A percentile compares a stretch with the other conserved stretches of the same genome.
Evolutionary conservation across 148 eudicot species (phyloP).

Genomic region (Dysphania ambrosioides): DNA sequence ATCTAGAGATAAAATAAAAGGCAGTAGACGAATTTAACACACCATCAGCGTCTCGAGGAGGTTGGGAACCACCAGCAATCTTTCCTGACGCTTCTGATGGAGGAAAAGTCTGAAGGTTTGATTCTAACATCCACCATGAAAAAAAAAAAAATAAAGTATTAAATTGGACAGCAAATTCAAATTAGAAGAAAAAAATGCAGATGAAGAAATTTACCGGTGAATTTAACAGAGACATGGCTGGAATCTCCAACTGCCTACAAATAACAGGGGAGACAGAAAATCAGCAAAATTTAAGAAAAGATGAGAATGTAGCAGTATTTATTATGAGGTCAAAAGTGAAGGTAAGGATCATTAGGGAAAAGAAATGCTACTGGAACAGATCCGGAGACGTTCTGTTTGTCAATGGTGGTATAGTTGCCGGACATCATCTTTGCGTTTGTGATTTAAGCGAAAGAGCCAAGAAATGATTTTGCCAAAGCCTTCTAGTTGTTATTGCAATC

Average conservation of each 20-base stretch:
- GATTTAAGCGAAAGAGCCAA: neutral
- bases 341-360: neutral
- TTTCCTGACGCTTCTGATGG: conserved; percentile 73
- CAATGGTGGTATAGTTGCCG: conserved; percentile 42
- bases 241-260: conserved; percentile 73
- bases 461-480: neutral
- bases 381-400: conserved; percentile 50
- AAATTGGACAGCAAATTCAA: neutral
- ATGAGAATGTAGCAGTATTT: neutral
- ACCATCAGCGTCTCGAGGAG: conserved; percentile 95
- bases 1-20: neutral
- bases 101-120: conserved; percentile 79
- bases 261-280: conserved; percentile 22
- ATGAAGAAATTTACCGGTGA: conserved; percentile 38
- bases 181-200: neutral
- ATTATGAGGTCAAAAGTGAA: neutral
- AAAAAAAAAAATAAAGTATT: conserved; percentile 3
- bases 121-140: conserved; percentile 37
- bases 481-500: neutral
- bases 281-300: neutral
- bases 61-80: conserved; percentile 55
- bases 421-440: conserved; percentile 49
- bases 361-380: conserved; percentile 49
- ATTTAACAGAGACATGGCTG: conserved; percentile 53
- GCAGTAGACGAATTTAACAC: conserved; percentile 8